Conservation (phyloP, 176 grass and related monocot genomes). For the Lolium multiflorum region DNA sequence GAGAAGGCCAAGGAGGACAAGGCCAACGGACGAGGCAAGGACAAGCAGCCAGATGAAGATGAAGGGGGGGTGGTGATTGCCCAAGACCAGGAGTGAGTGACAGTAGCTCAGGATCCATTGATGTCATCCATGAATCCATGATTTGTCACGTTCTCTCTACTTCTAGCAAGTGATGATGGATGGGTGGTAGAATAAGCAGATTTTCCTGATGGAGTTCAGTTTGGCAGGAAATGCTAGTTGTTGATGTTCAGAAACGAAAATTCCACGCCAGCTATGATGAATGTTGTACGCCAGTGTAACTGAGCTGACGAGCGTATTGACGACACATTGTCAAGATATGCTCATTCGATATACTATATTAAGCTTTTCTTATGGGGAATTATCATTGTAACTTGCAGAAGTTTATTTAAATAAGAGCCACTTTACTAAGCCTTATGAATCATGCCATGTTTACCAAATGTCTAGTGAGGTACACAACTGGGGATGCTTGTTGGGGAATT, state of each 20-base stretch:
- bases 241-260: background rate
- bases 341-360: background rate
- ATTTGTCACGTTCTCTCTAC: background rate
- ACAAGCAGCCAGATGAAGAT: background rate
- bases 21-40: background rate
- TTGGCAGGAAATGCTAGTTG: no score
- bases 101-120: background rate
- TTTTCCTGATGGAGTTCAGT: background rate
- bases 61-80: background rate
- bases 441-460: background rate
- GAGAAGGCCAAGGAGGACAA: slow-evolving; percentile 53
- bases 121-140: background rate
- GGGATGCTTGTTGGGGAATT: background rate
- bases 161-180: background rate
- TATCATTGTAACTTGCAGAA: background rate
- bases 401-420: background rate
- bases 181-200: background rate
- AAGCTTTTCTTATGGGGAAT: background rate
- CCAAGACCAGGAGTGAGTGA: background rate
- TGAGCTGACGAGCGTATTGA: background rate
- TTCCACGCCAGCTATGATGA: background rate
- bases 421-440: background rate
- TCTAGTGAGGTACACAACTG: background rate
- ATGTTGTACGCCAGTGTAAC: background rate
- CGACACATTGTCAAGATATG: background rate